Evolutionary conservation across 129 eudicot species (phyloP).

Genomic region (Lonicera japonica): DNA sequence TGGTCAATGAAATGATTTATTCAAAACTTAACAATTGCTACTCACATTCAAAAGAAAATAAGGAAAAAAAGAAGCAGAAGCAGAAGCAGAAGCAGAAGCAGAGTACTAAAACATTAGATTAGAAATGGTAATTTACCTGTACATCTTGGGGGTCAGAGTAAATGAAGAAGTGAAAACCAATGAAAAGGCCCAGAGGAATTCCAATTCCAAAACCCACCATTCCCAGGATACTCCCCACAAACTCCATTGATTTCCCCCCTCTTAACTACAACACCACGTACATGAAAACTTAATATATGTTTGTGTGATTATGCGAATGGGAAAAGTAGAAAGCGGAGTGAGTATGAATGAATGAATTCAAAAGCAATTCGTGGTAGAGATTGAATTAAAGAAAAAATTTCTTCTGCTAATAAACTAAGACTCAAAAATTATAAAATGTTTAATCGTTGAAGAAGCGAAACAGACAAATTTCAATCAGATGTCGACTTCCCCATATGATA

Average conservation of each 20-base stretch:
- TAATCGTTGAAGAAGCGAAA: too few species aligned
- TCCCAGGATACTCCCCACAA: constrained; percentile 48
- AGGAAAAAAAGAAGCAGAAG: too few species aligned
- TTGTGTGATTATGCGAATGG: not conserved
- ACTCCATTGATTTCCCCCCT: constrained; percentile 37
- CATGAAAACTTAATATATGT: not conserved
- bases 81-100: too few species aligned
- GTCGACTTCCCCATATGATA: too few species aligned
- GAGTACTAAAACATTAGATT: not conserved
- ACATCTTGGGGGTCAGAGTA: constrained; percentile 50
- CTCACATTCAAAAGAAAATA: constrained; percentile 17
- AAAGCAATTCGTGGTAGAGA: too few species aligned
- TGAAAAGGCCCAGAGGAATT: constrained; percentile 33
- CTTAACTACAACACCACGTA: constrained; percentile 1
- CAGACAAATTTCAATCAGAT: too few species aligned
- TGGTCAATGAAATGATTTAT: not conserved
- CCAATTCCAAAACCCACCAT: constrained; percentile 60
- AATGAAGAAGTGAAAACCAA: constrained; percentile 73
- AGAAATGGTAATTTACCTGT: constrained; percentile 34
- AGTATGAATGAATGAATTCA: not conserved
- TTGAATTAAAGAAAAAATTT: too few species aligned
- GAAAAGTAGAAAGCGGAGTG: not conserved
- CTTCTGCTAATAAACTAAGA: too few species aligned
- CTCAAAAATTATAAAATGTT: too few species aligned
- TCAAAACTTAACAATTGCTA: not conserved